Conservation (phyloP, 805 yeast genomes). For the Barnettozyma salicaria region DNA sequence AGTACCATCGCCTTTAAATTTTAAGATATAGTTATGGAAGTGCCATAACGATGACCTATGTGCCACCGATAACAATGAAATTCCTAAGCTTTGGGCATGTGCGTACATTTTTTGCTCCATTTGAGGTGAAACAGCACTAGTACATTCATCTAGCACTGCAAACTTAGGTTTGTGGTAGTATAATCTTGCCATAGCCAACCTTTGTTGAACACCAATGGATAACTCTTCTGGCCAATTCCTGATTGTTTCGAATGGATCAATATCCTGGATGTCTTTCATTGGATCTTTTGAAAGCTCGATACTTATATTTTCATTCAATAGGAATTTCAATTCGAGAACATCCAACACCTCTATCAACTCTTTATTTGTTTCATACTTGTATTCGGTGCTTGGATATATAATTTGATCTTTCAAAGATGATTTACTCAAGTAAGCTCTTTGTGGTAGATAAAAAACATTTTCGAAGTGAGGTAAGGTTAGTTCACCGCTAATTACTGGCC, state of each 20-base stretch:
- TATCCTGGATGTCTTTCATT: constrained; percentile 28
- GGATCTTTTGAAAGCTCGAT: constrained; percentile 28
- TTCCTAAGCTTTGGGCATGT: constrained; percentile 72
- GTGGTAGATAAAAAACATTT: constrained; percentile 84
- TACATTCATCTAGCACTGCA: constrained; percentile 94
- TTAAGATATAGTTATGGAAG: constrained; percentile 75
- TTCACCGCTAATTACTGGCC: constrained; percentile 66
- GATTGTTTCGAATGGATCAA: constrained; percentile 52
- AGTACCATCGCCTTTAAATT: constrained; percentile 80
- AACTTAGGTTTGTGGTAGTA: constrained; percentile 88
- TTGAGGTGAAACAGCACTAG: constrained; percentile 87
- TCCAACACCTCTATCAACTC: constrained; percentile 48
- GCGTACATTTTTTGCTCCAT: constrained; percentile 87
- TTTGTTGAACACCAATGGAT: constrained; percentile 87
- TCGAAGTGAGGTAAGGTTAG: constrained; percentile 59
- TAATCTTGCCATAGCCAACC: constrained; percentile 88
- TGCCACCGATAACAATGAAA: constrained; percentile 83
- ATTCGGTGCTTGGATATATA: constrained; percentile 79
- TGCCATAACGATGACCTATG: constrained; percentile 92
- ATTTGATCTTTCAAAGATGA: constrained; percentile 76
- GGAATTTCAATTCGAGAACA: constrained; percentile 53
- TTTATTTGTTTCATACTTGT: constrained; percentile 36
- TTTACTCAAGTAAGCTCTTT: constrained; percentile 72
- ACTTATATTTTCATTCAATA: constrained; percentile 41
- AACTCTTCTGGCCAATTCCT: constrained; percentile 87